Percentiles rank a stretch among this genome's conserved stretches.
Evolutionary conservation across 257 asterid species (phyloP).

Genomic region (Gentiana macrophylla): DNA sequence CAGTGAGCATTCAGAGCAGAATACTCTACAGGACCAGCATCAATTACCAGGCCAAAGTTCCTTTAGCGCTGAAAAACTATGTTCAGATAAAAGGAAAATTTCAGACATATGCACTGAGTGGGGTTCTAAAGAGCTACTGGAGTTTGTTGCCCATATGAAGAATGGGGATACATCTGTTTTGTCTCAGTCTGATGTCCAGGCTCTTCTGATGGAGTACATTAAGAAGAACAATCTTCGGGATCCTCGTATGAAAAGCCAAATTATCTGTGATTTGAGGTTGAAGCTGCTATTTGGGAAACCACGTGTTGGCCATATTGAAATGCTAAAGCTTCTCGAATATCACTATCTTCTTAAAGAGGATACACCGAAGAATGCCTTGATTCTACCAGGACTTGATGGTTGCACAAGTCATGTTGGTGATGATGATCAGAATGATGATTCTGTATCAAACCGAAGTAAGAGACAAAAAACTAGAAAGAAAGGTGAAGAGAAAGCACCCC

Average conservation of each 20-base stretch:
- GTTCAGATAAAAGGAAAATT: conserved; percentile 9
- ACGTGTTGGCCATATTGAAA: conserved; percentile 64
- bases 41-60: conserved; percentile 6
- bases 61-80: conserved; percentile 19
- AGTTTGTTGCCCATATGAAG: conserved; percentile 66
- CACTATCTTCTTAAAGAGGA: conserved; percentile 57
- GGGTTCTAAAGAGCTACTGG: conserved; percentile 71
- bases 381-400: conserved; percentile 57
- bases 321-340: conserved; percentile 73
- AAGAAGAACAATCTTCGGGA: conserved; percentile 67
- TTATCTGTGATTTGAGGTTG: conserved; percentile 66
- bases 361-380: conserved; percentile 27
- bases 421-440: conserved; percentile 23
- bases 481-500: conserved; percentile 40
- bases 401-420: conserved; percentile 22
- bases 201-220: conserved; percentile 52
- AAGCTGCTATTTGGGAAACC: conserved; percentile 64
- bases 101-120: conserved; percentile 29
- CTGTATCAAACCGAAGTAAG: conserved; percentile 27
- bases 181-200: conserved; percentile 61
- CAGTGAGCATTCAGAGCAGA: conserved; percentile 26
- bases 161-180: conserved; percentile 60
- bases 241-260: conserved; percentile 57
- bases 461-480: conserved; percentile 49
- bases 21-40: conserved; percentile 11